Evolutionary conservation across 2,329 filamentous ascomycete species (phyloP), one percentile per base, ranked within the genome.

Genomic region (Colletotrichum tropicicola): DNA sequence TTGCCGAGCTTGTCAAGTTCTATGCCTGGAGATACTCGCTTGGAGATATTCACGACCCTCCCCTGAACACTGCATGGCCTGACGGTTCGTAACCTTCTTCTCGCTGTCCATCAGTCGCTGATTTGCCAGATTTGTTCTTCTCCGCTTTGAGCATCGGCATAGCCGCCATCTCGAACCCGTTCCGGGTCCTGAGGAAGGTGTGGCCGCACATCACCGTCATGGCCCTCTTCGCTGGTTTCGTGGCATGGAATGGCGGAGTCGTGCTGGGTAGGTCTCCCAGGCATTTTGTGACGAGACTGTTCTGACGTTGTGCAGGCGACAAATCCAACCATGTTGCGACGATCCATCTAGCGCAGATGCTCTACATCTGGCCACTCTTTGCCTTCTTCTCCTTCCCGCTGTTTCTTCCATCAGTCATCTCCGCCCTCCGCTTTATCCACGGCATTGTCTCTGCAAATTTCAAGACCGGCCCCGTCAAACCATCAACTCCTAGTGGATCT

Each of bases 301-400:
- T 56, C 72, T 81, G 57, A 81, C 59, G 39, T 1, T 10, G 21
- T 21, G 4, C 59, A 93, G 92, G 94, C 37, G 96, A 99, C 78
- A 98, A 98, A 79, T 91, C 92, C 25, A 98, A 97, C 73, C 96
- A 99, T 73, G 85, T 96, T 30, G 94, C 94, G 1, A 96, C 94
- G 1, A 81, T 98, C 12, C 95, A 99, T 73, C 80, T 96, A 5
- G 87, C 95, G 0, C 96, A 99, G 78, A 92, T 99, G 87, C 89
- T 98, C 17, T 99, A 99, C 73, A 90, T 98, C 69, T 97, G 94
- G 92, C 91, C 94, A 0, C 92, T 97, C 67, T 90, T 97, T 62
- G 81, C 88, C 35, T 97, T 98, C 80, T 98, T 98, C 81, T 97
- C 94, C 0, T 87, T 89, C 51, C 95, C 96, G 0, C 82, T 98